Base-by-base conservation (phyloP, 2,329 filamentous ascomycete genomes). In the Apiospora sp. region DNA sequence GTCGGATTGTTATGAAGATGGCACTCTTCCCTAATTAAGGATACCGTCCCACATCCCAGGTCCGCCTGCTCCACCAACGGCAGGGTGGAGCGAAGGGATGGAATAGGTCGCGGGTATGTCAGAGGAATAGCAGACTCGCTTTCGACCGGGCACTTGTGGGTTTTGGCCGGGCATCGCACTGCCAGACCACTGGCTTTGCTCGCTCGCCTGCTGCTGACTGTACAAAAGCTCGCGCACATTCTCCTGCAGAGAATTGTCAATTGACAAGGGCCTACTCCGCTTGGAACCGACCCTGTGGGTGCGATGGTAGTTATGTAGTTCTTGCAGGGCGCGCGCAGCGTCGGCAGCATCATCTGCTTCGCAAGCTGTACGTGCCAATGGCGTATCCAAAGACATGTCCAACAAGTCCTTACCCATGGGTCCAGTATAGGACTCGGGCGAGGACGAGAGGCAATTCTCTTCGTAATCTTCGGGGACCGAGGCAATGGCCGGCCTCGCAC, bases 31-130 rank as follows among this genome's bases (percentile, higher is more conserved):
- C 82, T 84, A 90, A 79, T 88, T 87, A 75, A 92, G 83, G 75
- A 93, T 90, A 71, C 87, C 89, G 73, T 88, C 85, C 91, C 91
- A 93, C 89, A 92, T 92, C 70, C 91, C 90, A 51, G 89, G 88
- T 48, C 88, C 89, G 61, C 86, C 85, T 44, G 86, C 81, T 67
- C 82, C 87, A 73, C 85, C 86, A 72, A 87, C 83, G 58, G 84
- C 85, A 67, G 86, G 83, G 76, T 89, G 87, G 61, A 87, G 80
- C 30, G 83, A 80, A 61, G 85, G 81, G 73, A 86, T 84, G 74
- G 83, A 82, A 77, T 87, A 87, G 54, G 83, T 84, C 27, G 85
- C 84, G 27, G 73, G 58, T 71, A 86, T 89, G 80, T 92, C 90
- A 19, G 88, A 84, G 64, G 90, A 88, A 82, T 90, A 93, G 83